Evolutionary conservation across 208 protist species (phyloP).

Genomic region (Naegleria lovaniensis): DNA sequence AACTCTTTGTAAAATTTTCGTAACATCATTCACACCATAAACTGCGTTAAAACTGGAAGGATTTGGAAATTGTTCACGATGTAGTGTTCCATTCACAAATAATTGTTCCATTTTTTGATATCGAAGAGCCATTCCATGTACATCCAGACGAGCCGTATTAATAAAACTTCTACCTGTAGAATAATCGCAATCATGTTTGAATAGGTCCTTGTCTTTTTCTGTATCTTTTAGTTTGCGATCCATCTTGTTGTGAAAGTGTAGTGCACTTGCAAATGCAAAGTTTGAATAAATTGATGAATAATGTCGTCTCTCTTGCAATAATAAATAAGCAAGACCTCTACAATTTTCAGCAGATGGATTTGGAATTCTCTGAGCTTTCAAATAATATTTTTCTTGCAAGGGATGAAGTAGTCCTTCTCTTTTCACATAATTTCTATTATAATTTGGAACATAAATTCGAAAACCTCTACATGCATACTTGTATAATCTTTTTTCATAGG

Average conservation of each 20-base stretch:
- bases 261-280: too few species aligned
- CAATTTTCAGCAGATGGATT: not conserved
- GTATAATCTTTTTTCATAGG: constrained; percentile 33
- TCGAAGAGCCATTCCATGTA: not conserved
- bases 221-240: not conserved
- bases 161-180: too few species aligned
- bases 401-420: not conserved
- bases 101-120: not conserved
- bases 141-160: not conserved
- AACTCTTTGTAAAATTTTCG: not conserved
- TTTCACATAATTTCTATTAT: not conserved
- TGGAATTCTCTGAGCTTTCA: not conserved
- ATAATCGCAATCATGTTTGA: not conserved
- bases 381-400: not conserved
- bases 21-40: not conserved
- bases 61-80: too few species aligned
- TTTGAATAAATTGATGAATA: too few species aligned
- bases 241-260: too few species aligned
- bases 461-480: constrained; percentile 40
- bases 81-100: not conserved
- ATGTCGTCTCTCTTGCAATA: not conserved
- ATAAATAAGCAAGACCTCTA: not conserved
- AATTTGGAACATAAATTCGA: constrained; percentile 25
- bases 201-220: not conserved
- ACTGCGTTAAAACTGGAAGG: not conserved